These are phyloP conservation scores for Plectranthus barbatus DNA, from an alignment of 257 asterid species.

Conservation along the genomic window DNA sequence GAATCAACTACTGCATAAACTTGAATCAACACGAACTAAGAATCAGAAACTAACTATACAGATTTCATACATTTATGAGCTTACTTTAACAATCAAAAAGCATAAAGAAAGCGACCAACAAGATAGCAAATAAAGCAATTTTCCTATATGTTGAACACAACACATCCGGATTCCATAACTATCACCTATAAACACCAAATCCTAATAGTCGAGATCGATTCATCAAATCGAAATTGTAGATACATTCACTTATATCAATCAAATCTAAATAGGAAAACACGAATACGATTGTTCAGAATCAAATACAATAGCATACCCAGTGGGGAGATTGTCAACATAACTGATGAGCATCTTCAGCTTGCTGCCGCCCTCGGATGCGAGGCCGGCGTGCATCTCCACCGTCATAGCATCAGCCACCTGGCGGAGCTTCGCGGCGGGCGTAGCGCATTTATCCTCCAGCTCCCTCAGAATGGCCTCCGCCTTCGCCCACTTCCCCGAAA, in stretches of 20 bases:
- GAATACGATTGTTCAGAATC: background rate
- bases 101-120: background rate
- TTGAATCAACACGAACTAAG: background rate
- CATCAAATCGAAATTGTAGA: background rate
- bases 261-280: background rate
- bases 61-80: background rate
- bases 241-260: background rate
- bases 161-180: background rate
- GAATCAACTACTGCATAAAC: background rate
- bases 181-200: background rate
- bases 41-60: background rate
- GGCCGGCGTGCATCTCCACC: conserved; percentile 92
- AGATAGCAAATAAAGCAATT: background rate
- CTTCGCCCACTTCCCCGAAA: conserved; percentile 57
- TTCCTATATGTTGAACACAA: background rate
- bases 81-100: background rate
- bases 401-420: conserved; percentile 89
- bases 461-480: conserved; percentile 56
- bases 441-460: conserved; percentile 61
- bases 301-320: conserved; percentile 48
- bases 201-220: background rate
- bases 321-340: conserved; percentile 79
- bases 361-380: conserved; percentile 83
- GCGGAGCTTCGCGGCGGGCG: conserved; percentile 54
- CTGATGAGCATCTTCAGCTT: conserved; percentile 84